These are phyloP conservation scores for Rhododendron ferrugineum DNA, from an alignment of 148 eudicot genomes.

Conservation along the genomic window DNA sequence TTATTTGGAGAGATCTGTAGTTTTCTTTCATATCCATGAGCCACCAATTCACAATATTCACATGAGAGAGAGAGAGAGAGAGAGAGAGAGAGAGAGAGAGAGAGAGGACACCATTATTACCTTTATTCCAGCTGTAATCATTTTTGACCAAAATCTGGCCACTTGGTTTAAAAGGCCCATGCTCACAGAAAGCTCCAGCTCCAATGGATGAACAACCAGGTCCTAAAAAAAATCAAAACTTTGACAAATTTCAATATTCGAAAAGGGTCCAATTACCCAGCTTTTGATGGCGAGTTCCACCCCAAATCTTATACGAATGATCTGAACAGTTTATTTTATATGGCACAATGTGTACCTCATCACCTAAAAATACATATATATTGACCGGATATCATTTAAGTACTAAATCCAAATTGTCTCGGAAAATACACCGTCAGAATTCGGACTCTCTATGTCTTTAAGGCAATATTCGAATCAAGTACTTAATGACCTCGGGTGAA, in stretches of 20 bases:
- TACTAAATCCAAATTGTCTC: background rate
- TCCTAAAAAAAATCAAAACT: slow-evolving; percentile 27
- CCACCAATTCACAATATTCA: no score
- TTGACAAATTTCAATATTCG: background rate
- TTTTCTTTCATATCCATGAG: no score
- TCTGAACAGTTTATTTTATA: background rate
- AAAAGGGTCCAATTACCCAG: background rate
- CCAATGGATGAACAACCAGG: slow-evolving; percentile 89
- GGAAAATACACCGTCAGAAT: no score
- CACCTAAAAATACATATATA: background rate
- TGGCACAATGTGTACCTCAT: background rate
- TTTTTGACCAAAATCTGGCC: slow-evolving; percentile 49
- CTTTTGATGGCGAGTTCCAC: background rate
- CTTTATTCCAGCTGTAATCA: slow-evolving; percentile 78
- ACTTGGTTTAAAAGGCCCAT: slow-evolving; percentile 70
- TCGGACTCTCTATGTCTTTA: background rate
- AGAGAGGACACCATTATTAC: slow-evolving; percentile 10
- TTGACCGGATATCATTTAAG: background rate
- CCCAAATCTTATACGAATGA: background rate
- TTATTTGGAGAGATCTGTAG: background rate
- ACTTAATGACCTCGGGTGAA: background rate
- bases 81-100: no score
- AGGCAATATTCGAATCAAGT: background rate
- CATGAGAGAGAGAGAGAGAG: no score
- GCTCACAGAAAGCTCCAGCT: slow-evolving; percentile 69